Conservation (phyloP, 2,329 filamentous ascomycete genomes). For the Tolypocladium tundrense region DNA sequence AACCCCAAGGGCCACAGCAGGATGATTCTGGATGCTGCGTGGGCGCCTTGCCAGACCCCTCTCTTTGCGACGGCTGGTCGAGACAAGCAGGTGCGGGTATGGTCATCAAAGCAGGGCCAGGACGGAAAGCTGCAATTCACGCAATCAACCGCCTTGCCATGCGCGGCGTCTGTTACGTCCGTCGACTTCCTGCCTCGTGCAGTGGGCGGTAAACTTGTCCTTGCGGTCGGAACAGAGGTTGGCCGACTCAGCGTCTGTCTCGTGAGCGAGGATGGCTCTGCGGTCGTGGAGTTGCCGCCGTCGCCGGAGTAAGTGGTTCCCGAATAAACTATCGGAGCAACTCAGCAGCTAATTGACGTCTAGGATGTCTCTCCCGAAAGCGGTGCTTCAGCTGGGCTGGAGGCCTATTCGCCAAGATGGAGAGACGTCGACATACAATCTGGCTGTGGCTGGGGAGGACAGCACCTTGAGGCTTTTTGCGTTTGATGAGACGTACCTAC, state of each 20-base stretch:
- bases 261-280: conserved; percentile 28
- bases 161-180: conserved; percentile 56
- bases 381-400: conserved; percentile 61
- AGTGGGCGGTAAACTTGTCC: conserved; percentile 22
- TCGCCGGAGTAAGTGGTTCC: conserved; percentile 25
- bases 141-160: conserved; percentile 41
- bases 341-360: conserved; percentile 6
- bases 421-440: conserved; percentile 20
- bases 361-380: conserved; percentile 42
- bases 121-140: conserved; percentile 30
- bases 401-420: conserved; percentile 34
- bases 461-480: conserved; percentile 49
- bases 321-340: too few species aligned
- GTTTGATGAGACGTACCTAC: conserved; percentile 20
- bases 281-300: conserved; percentile 24
- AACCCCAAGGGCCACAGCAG: conserved; percentile 81
- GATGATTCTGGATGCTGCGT: conserved; percentile 86
- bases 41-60: conserved; percentile 51
- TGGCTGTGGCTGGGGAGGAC: conserved; percentile 51
- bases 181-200: conserved; percentile 49
- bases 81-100: conserved; percentile 75
- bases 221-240: conserved; percentile 49
- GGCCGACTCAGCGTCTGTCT: conserved; percentile 35
- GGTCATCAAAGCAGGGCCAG: conserved; percentile 32
- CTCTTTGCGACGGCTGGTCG: conserved; percentile 81